Conservation (phyloP, 2,329 filamentous ascomycete genomes). For the Hymenoscyphus albidus region DNA sequence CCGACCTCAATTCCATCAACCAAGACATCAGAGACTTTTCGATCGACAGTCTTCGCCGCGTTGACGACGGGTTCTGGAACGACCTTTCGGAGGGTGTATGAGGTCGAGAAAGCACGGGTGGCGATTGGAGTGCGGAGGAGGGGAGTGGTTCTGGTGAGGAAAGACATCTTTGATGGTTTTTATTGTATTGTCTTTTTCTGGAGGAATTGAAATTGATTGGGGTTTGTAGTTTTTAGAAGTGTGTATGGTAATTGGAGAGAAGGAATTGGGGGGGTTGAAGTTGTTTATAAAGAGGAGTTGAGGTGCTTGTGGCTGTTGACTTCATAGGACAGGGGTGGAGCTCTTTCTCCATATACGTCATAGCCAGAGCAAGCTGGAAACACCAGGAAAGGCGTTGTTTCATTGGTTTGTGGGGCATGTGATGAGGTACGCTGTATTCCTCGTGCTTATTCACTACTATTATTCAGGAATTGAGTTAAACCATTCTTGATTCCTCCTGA, state of each 20-base stretch:
- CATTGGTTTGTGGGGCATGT: neutral
- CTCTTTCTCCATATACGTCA: neutral
- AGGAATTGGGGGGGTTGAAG: neutral
- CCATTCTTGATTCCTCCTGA: neutral
- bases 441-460: neutral
- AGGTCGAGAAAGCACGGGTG: slow-evolving; percentile 49
- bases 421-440: neutral
- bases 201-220: neutral
- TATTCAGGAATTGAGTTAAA: neutral
- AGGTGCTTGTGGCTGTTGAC: neutral
- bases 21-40: slow-evolving; percentile 56
- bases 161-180: slow-evolving; percentile 44
- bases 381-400: neutral
- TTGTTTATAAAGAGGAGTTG: neutral
- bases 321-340: slow-evolving; percentile 5
- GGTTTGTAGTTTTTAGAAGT: neutral
- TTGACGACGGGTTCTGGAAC: slow-evolving; percentile 56
- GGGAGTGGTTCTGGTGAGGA: slow-evolving; percentile 45
- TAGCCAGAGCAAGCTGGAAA: neutral
- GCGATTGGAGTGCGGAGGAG: slow-evolving; percentile 37
- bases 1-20: slow-evolving; percentile 58
- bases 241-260: neutral
- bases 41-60: slow-evolving; percentile 55
- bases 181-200: neutral
- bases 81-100: slow-evolving; percentile 44